Conservation (phyloP, 73 alveolate species). For the Tetrahymena elliotti region DNA sequence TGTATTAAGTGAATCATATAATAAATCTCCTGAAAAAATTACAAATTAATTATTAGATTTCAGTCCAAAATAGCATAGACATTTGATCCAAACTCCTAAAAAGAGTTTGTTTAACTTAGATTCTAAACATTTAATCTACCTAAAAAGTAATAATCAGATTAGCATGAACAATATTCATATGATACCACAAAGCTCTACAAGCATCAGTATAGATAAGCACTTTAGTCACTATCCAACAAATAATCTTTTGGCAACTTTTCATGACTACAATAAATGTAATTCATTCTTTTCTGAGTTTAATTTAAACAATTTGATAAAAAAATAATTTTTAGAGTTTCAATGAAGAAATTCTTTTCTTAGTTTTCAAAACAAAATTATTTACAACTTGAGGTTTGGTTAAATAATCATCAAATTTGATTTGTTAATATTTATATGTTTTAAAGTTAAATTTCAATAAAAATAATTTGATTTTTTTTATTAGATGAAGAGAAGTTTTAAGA, state of each 20-base stretch:
- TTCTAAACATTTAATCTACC: background rate
- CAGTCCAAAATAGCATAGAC: background rate
- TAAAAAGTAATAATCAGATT: background rate
- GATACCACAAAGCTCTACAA: background rate
- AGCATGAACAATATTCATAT: background rate
- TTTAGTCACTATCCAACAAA: background rate
- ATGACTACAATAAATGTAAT: background rate
- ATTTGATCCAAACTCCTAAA: background rate
- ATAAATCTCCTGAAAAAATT: background rate
- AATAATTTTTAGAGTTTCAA: background rate
- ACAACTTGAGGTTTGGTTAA: too few relatives aligned
- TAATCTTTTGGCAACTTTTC: background rate
- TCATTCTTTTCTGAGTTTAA: background rate
- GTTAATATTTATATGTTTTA: too few relatives aligned
- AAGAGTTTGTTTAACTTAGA: background rate
- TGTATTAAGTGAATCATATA: background rate
- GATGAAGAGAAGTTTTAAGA: background rate
- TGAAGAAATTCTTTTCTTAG: too few relatives aligned
- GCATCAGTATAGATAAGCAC: background rate
- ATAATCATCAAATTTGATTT: too few relatives aligned
- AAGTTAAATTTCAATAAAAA: too few relatives aligned
- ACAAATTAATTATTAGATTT: background rate
- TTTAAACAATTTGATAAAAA: background rate
- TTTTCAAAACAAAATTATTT: too few relatives aligned
- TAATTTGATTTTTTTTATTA: too few relatives aligned